A percentile compares a stretch with the other conserved stretches of the same genome.
Evolutionary conservation across 129 eudicot genomes (phyloP).

Genomic region (Arctium lappa): DNA sequence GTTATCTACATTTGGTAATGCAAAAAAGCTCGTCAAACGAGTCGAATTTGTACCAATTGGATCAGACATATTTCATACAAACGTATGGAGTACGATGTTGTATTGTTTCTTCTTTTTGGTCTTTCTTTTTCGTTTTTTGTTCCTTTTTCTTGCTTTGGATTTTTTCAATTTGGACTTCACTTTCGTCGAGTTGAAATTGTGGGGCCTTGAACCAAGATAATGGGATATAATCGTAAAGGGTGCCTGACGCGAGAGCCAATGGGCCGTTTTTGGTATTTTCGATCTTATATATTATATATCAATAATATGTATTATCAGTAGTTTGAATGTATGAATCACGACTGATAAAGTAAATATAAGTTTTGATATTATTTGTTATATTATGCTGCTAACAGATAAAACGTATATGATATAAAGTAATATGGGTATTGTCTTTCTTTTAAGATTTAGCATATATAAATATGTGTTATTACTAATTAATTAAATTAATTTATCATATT

Average conservation of each 20-base stretch:
- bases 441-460: too few relatives aligned
- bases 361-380: background rate
- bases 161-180: constrained; percentile 28
- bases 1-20: constrained; percentile 9
- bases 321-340: background rate
- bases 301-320: background rate
- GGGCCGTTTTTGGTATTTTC: background rate
- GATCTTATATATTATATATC: background rate
- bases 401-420: background rate
- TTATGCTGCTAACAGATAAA: background rate
- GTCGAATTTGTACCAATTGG: constrained; percentile 14
- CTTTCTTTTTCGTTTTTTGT: background rate
- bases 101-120: constrained; percentile 28
- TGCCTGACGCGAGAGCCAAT: background rate
- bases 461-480: background rate
- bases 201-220: constrained; percentile 14
- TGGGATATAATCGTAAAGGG: constrained; percentile 12
- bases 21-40: constrained; percentile 18
- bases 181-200: constrained; percentile 20
- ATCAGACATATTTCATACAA: constrained; percentile 21
- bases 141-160: constrained; percentile 22
- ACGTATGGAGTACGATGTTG: constrained; percentile 30
- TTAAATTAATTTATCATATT: too few relatives aligned
- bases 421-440: too few relatives aligned
- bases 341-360: background rate